Evolutionary conservation across 2,329 filamentous ascomycete species (phyloP).

Genomic region (Talaromyces piceae): DNA sequence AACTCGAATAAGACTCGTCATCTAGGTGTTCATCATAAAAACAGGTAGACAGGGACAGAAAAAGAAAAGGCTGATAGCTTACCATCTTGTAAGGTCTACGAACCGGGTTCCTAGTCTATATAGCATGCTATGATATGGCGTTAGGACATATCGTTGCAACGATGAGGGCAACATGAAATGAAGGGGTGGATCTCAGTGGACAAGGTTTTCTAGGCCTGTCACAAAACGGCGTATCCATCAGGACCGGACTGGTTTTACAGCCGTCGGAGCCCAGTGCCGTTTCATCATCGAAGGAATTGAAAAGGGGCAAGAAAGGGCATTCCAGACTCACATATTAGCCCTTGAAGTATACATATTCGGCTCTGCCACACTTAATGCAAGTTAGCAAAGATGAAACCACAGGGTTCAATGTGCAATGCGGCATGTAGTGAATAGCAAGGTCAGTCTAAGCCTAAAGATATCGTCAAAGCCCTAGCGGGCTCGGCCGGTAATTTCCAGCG

Average conservation of each 20-base stretch:
- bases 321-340: not conserved
- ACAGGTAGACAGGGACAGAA: conserved; percentile 10
- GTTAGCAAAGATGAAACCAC: not conserved
- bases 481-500: conserved; percentile 98
- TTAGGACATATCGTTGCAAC: not conserved
- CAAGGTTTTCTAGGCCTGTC: conserved; percentile 99
- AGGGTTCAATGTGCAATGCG: not conserved
- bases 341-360: not conserved
- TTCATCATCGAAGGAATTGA: conserved; percentile 29
- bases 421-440: conserved; percentile 24
- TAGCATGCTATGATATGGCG: not conserved
- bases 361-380: not conserved
- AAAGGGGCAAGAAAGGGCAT: not conserved
- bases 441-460: conserved; percentile 71
- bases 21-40: conserved; percentile 49
- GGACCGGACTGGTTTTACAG: conserved; percentile 48
- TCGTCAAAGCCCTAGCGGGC: conserved; percentile 63
- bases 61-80: conserved; percentile 8
- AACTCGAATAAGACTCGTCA: conserved; percentile 60
- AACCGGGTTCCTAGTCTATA: not conserved
- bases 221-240: conserved; percentile 84
- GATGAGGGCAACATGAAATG: not conserved
- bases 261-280: conserved; percentile 94
- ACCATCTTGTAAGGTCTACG: not conserved
- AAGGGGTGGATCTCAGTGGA: conserved; percentile 63